phyloP scores from a whole-genome alignment of 805 yeast species.

The Ogataea angusta region DNA sequence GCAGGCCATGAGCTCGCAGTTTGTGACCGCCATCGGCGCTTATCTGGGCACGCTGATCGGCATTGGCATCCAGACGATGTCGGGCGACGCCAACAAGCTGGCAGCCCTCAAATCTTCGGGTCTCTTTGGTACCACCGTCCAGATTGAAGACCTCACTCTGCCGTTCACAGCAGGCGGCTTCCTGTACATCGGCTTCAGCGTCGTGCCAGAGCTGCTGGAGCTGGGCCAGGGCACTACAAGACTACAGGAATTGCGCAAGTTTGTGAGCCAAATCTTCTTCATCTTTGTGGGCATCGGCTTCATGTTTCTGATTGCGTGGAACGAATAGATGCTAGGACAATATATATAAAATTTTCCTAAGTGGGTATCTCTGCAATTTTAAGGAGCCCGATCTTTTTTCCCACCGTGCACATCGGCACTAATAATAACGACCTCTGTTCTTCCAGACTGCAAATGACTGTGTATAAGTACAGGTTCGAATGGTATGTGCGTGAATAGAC shows the following conservation, averaged over 20 bases:
- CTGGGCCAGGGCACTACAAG: slow-evolving; percentile 35
- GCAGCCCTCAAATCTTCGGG: slow-evolving; percentile 9
- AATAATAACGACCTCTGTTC: neutral
- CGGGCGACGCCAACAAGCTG: slow-evolving; percentile 6
- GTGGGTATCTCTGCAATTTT: slow-evolving; percentile 5
- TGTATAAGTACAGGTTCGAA: slow-evolving; percentile 23
- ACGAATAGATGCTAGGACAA: slow-evolving; percentile 29
- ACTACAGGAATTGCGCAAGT: slow-evolving; percentile 37
- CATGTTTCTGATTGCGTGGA: slow-evolving; percentile 53
- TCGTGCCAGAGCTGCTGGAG: slow-evolving; percentile 69
- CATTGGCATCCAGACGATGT: slow-evolving; percentile 46
- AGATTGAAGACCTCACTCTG: slow-evolving; percentile 48
- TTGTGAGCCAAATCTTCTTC: slow-evolving; percentile 45
- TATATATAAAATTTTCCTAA: neutral
- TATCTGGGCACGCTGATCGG: slow-evolving; percentile 65
- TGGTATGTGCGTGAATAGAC: slow-evolving; percentile 18
- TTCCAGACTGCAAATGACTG: slow-evolving; percentile 11
- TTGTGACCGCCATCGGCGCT: slow-evolving; percentile 64
- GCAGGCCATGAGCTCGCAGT: slow-evolving; percentile 65
- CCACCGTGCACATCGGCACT: neutral
- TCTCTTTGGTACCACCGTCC: slow-evolving; percentile 48
- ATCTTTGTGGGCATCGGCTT: slow-evolving; percentile 52
- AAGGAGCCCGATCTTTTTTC: neutral
- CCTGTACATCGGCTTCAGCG: slow-evolving; percentile 69
- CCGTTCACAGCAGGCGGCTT: slow-evolving; percentile 80